phyloP scores from a whole-genome alignment of 2,329 filamentous ascomycete species.

The Ophiostoma quercus region DNA sequence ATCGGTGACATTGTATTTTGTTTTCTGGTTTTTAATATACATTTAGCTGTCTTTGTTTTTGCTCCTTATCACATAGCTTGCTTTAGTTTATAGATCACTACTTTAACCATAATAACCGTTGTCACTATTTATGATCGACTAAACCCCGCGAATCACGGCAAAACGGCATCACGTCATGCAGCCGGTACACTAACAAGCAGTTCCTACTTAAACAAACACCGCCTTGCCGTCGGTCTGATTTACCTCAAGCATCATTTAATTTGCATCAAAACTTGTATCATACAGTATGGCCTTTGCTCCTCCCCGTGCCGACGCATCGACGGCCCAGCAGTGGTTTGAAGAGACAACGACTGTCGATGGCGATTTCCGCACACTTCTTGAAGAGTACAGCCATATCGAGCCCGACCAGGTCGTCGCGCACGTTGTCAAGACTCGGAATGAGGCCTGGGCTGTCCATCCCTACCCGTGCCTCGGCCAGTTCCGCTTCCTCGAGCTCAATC shows the following conservation, averaged over 20 bases:
- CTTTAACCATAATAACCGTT: not conserved
- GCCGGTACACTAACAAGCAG: not conserved
- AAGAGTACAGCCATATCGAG: not conserved
- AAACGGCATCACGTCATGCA: not conserved
- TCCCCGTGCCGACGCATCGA: not conserved
- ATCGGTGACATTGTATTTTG: not conserved
- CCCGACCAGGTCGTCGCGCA: not conserved
- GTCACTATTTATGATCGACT: slow-evolving; percentile 3
- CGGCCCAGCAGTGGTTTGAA: not conserved
- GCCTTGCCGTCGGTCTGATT: no score
- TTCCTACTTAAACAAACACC: no score
- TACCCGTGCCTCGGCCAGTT: slow-evolving; percentile 4
- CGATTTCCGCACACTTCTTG: not conserved
- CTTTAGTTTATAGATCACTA: not conserved
- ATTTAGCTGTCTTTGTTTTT: not conserved
- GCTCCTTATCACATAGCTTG: not conserved
- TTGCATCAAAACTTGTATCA: no score
- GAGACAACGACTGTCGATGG: not conserved
- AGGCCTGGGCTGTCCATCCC: not conserved
- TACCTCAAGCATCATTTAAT: no score
- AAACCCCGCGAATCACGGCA: not conserved
- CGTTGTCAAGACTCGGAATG: not conserved
- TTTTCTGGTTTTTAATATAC: not conserved
- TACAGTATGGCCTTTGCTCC: slow-evolving; percentile 3
- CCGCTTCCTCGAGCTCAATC: not conserved